Percentiles rank a stretch among this genome's conserved stretches.
These are phyloP conservation scores for Solioccasus polychromus DNA, from an alignment of 768 basidiomycete species.

Conservation along the genomic window DNA sequence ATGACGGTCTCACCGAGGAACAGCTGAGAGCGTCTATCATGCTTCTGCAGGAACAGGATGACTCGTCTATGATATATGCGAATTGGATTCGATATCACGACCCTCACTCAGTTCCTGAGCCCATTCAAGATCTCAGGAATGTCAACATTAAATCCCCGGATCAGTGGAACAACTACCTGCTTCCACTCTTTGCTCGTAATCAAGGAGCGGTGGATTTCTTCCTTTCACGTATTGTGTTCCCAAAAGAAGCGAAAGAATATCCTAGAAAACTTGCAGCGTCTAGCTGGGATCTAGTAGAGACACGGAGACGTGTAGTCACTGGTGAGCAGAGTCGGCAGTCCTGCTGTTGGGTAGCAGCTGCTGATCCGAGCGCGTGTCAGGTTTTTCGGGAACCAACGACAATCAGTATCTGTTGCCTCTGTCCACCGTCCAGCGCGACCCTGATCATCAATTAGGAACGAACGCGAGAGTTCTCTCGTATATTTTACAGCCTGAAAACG, in stretches of 20 bases:
- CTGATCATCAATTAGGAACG: constrained; percentile 37
- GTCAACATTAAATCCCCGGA: neutral
- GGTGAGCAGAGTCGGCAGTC: neutral
- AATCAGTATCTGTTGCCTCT: constrained; percentile 24
- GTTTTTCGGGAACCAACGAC: constrained; percentile 55
- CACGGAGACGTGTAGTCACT: neutral
- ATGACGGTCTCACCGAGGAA: neutral
- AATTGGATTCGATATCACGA: too few species aligned
- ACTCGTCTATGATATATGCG: too few species aligned
- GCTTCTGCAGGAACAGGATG: neutral
- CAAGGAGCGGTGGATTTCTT: too few species aligned
- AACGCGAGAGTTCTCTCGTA: constrained; percentile 38
- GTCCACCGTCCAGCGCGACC: constrained; percentile 24
- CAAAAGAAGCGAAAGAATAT: neutral
- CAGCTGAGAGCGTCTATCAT: neutral
- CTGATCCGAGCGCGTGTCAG: too few species aligned
- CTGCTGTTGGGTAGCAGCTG: too few species aligned
- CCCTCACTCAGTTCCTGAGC: too few species aligned
- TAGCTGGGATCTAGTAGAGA: too few species aligned
- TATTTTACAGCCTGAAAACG: constrained; percentile 33
- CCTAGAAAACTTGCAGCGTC: neutral
- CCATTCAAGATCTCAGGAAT: neutral
- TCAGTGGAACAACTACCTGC: neutral
- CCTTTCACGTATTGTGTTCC: too few species aligned
- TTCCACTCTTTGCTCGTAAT: too few species aligned